Evolutionary conservation across 2,329 filamentous ascomycete species (phyloP).

Genomic region (Whalleya microplaca): DNA sequence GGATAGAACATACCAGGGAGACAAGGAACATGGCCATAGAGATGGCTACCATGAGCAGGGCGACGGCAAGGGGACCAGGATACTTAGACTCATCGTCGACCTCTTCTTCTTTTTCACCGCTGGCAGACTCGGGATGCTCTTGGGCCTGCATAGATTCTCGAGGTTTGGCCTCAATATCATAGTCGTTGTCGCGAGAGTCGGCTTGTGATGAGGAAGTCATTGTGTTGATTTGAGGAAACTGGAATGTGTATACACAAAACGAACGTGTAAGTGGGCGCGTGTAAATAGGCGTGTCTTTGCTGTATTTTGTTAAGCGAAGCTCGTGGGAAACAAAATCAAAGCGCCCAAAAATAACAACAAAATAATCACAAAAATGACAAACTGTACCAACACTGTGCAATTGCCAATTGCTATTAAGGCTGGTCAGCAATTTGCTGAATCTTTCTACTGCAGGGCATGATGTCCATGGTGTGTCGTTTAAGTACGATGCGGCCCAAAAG

Average conservation of each 20-base stretch:
- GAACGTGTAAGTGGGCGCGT: neutral
- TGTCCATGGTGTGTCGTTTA: neutral
- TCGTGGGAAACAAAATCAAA: neutral
- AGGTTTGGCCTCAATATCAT: neutral
- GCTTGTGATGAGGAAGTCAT: neutral
- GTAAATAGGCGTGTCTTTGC: neutral
- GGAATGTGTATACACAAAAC: neutral
- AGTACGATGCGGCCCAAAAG: neutral
- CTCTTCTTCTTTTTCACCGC: neutral
- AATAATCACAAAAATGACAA: neutral
- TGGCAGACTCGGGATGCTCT: neutral
- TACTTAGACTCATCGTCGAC: neutral
- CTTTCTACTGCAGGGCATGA: neutral
- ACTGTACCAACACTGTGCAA: neutral
- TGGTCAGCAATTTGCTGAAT: neutral
- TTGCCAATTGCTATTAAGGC: neutral
- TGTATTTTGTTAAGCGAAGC: no score
- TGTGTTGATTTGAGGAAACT: neutral
- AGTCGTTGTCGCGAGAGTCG: neutral
- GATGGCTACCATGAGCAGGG: conserved; percentile 9
- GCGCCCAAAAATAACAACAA: neutral
- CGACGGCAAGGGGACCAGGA: neutral
- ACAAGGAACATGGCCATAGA: conserved; percentile 22
- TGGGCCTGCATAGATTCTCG: neutral
- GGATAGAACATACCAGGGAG: conserved; percentile 11